Conservation (phyloP, 2,329 filamentous ascomycete species). For the Parafenestella ontariensis region DNA sequence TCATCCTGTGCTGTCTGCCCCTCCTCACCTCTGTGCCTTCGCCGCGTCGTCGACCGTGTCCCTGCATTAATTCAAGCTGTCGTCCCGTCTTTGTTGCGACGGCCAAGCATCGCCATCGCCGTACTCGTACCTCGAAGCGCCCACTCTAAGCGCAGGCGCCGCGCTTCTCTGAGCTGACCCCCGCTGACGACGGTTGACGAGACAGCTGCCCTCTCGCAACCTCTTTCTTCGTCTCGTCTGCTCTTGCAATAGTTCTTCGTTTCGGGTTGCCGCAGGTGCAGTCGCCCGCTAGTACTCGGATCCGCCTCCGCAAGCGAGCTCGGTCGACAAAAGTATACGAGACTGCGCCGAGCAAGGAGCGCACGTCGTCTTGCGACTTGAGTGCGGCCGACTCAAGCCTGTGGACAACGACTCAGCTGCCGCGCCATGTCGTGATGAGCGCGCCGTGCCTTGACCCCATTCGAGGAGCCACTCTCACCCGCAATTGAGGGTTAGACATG, state of each 20-base stretch:
- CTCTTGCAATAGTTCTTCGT: conserved; percentile 7
- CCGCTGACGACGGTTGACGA: conserved; percentile 11
- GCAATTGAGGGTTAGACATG: conserved; percentile 34
- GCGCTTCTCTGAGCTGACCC: conserved; percentile 7
- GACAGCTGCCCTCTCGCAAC: not conserved
- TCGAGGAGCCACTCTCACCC: conserved; percentile 23
- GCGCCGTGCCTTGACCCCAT: conserved; percentile 16
- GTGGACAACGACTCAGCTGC: conserved; percentile 12
- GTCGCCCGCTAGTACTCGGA: conserved; percentile 7
- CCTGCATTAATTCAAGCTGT: conserved; percentile 11
- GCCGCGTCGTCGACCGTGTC: conserved; percentile 8
- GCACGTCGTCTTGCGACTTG: conserved; percentile 4
- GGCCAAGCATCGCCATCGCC: conserved; percentile 17
- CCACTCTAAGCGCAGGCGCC: conserved; percentile 12
- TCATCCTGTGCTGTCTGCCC: not conserved
- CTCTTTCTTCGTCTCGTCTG: not conserved
- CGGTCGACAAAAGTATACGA: conserved; percentile 4
- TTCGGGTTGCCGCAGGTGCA: no score
- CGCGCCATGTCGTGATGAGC: conserved; percentile 38
- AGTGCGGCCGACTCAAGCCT: conserved; percentile 4
- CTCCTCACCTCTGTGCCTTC: not conserved
- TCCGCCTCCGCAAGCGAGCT: conserved; percentile 6
- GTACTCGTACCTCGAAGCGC: conserved; percentile 24
- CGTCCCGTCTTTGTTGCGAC: conserved; percentile 23
- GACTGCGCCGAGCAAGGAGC: conserved; percentile 10